Base-by-base conservation (phyloP, 495 filamentous ascomycete species). In the Hypoxylon rickii region DNA sequence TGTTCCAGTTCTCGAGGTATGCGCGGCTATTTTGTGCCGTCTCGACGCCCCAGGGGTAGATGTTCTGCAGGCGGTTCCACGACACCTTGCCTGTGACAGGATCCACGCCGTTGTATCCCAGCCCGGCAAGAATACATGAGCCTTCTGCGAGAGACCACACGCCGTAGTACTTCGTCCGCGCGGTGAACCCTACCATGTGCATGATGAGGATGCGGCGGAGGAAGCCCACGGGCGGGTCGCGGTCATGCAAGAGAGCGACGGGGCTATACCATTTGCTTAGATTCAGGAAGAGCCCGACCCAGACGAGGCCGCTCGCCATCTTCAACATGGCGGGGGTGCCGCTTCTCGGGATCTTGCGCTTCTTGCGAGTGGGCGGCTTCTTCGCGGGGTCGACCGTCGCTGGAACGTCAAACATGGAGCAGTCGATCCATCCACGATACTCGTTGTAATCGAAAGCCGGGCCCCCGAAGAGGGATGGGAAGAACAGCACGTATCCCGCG, bases 61-160 rank as follows among this genome's bases (percentile, higher is more conserved):
- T 86, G 55, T 97, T 97, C 58, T 88, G 84, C 10, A 97, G 74
- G 5, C 95, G 83, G 53, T 95, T 84, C 94, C 94, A 98, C 42
- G 86, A 86, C 17, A 91, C 87, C 60, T 87, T 87, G 51, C 89
- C 90, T 3, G 88, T 89, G 47, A 82, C 83, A 2, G 86, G 82
- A 61, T 97, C 91, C 20, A 97, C 81, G 34, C 95, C 93, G 61
- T 95, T 96, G 75, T 91, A 98, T 36, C 95, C 93, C 61, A 98
- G 82, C 2, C 94, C 94, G 3, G 90, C 87, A 10, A 98, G 82
- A 47, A 97, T 97, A 68, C 93, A 98, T 34, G 94, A 86, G 38
- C 94, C 94, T 71, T 98, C 94, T 1, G 93, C 91, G 55, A 98
- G 72, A 41, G 81, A 83, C 94, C 94, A 98, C 1, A 94, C 92